Conservation (phyloP, 352 stramenopile genomes). For the Hyaloperonospora brassicae region DNA sequence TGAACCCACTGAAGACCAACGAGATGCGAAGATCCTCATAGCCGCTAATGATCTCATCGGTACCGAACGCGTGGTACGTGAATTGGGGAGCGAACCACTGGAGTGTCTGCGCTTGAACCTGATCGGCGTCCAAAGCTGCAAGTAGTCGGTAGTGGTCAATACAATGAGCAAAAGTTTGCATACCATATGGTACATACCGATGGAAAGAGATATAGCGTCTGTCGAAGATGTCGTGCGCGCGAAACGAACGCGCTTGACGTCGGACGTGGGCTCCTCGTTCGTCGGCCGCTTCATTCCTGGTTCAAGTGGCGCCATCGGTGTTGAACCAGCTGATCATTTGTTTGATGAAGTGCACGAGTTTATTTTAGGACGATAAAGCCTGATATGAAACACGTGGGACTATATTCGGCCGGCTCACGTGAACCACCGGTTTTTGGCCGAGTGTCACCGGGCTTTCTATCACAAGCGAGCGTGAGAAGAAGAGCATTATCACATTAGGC, state of each 20-base stretch:
- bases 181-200: constrained; percentile 29
- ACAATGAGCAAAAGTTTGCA: not conserved
- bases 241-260: constrained; percentile 63
- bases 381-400: too few relatives aligned
- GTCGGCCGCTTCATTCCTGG: constrained; percentile 7
- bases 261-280: constrained; percentile 10
- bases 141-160: constrained; percentile 2
- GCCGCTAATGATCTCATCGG: constrained; percentile 57
- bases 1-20: constrained; percentile 53
- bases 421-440: too few relatives aligned
- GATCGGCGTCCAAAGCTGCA: constrained; percentile 32
- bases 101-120: constrained; percentile 37
- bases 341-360: too few relatives aligned
- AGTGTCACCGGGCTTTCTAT: too few relatives aligned
- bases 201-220: constrained; percentile 44
- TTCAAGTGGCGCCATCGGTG: constrained; percentile 26
- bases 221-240: constrained; percentile 36
- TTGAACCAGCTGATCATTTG: too few relatives aligned
- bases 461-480: too few relatives aligned
- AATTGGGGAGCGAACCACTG: constrained; percentile 58
- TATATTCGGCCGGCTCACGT: too few relatives aligned
- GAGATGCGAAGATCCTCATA: constrained; percentile 51
- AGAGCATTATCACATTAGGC: too few relatives aligned
- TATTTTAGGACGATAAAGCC: too few relatives aligned
- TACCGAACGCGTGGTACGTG: constrained; percentile 78